phyloP scores from a whole-genome alignment of 768 basidiomycete species.

The Russula foetens region DNA sequence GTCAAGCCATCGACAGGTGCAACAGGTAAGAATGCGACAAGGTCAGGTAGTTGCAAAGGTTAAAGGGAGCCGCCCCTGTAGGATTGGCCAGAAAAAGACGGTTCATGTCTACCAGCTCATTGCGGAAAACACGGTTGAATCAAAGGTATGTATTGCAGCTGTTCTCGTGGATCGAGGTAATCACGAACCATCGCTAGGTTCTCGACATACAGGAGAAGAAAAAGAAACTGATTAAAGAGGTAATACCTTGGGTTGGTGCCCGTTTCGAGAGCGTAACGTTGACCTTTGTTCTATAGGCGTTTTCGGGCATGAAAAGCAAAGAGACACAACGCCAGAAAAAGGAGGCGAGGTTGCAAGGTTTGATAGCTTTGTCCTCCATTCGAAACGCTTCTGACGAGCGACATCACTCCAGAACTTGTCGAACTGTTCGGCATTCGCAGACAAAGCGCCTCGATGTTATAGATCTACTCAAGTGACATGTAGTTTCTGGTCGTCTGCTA shows the following conservation, averaged over 20 bases:
- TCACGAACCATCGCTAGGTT: slow-evolving; percentile 33
- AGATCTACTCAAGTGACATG: background rate
- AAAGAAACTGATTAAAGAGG: slow-evolving; percentile 71
- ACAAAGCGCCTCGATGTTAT: background rate
- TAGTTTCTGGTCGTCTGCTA: no score
- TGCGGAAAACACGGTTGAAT: slow-evolving; percentile 83
- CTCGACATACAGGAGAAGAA: slow-evolving; percentile 85
- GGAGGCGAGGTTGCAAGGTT: slow-evolving; percentile 77
- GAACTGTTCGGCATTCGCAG: slow-evolving; percentile 18
- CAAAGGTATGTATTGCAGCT: slow-evolving; percentile 45
- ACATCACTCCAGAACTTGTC: slow-evolving; percentile 11
- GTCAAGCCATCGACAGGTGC: slow-evolving; percentile 74
- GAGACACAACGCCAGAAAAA: slow-evolving; percentile 71
- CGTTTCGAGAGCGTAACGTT: background rate
- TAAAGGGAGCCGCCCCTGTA: slow-evolving; percentile 13
- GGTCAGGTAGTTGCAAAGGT: no score
- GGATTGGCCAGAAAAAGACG: slow-evolving; percentile 74
- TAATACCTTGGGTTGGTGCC: background rate
- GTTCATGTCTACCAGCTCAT: slow-evolving; percentile 88
- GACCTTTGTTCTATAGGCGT: slow-evolving; percentile 45
- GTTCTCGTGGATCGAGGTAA: background rate
- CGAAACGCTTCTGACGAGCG: background rate
- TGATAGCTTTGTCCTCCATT: slow-evolving; percentile 10
- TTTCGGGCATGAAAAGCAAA: slow-evolving; percentile 69
- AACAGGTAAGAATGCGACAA: slow-evolving; percentile 41